A percentile compares a stretch with the other conserved stretches of the same genome.
These are phyloP conservation scores for Diaporthe aspalathi DNA, from an alignment of 2,329 filamentous ascomycete genomes.

Conservation along the genomic window DNA sequence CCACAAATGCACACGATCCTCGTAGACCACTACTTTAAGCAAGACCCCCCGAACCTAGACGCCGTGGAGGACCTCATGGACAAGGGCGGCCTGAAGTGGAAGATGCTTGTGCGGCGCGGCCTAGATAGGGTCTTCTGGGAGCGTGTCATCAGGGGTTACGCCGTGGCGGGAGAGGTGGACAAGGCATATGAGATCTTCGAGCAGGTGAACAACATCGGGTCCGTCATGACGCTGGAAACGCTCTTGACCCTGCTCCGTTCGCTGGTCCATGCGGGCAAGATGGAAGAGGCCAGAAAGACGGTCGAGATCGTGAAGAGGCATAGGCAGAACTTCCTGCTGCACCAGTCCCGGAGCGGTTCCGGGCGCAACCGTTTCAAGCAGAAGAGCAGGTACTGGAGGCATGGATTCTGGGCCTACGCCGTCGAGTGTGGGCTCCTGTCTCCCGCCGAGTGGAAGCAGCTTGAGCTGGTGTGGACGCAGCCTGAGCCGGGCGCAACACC, in stretches of 20 bases:
- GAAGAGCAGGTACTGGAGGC: constrained; percentile 55
- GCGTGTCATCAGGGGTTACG: constrained; percentile 75
- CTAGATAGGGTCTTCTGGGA: constrained; percentile 77
- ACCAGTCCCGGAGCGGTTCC: constrained; percentile 38
- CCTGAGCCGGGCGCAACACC: neutral
- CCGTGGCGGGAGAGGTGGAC: constrained; percentile 61
- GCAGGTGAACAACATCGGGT: constrained; percentile 54
- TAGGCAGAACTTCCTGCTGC: constrained; percentile 40
- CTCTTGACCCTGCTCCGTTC: constrained; percentile 56
- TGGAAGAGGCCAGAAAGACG: constrained; percentile 43
- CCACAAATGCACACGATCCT: constrained; percentile 81
- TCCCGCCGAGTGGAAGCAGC: constrained; percentile 28
- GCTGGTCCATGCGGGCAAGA: constrained; percentile 42
- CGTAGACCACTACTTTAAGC: constrained; percentile 73
- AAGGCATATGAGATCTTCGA: constrained; percentile 63
- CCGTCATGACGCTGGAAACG: constrained; percentile 55
- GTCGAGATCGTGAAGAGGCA: constrained; percentile 45
- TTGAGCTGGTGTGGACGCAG: constrained; percentile 20
- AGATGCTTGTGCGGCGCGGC: constrained; percentile 45
- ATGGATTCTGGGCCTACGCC: constrained; percentile 63
- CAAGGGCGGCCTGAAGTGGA: constrained; percentile 56
- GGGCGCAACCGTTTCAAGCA: constrained; percentile 14
- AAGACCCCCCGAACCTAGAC: constrained; percentile 66
- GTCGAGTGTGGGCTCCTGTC: constrained; percentile 53
- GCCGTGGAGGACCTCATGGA: constrained; percentile 71